Percentiles rank a stretch among this genome's conserved stretches.
Conservation (phyloP, 2,329 filamentous ascomycete species). For the Juglanconis oblonga region DNA sequence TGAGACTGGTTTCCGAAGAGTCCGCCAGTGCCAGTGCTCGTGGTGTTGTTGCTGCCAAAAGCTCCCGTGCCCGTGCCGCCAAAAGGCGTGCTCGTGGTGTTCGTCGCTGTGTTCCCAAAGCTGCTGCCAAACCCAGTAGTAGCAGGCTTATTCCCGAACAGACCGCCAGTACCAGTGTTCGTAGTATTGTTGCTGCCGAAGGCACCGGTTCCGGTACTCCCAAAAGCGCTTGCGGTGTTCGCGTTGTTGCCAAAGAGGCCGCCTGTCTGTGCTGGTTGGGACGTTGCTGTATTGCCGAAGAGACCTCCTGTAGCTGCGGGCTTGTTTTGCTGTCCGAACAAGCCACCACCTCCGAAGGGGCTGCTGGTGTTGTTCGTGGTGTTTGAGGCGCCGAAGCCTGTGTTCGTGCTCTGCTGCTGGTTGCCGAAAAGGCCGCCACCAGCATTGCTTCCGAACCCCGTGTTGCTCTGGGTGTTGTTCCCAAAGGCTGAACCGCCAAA, state of each 20-base stretch:
- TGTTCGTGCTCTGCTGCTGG: conserved; percentile 33
- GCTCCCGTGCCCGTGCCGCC: conserved; percentile 19
- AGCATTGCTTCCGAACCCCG: conserved; percentile 32
- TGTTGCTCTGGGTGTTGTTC: conserved; percentile 35
- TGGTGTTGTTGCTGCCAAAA: conserved; percentile 27
- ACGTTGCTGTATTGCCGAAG: conserved; percentile 29
- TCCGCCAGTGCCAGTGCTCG: not conserved
- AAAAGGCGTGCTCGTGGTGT: not conserved
- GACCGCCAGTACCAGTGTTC: conserved; percentile 26
- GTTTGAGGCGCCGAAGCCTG: conserved; percentile 41
- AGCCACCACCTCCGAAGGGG: conserved; percentile 23
- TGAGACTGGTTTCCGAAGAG: conserved; percentile 5
- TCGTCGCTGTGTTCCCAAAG: conserved; percentile 15
- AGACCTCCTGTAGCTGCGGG: conserved; percentile 21
- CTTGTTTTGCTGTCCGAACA: conserved; percentile 37
- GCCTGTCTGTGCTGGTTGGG: conserved; percentile 24
- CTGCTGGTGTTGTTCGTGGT: conserved; percentile 32
- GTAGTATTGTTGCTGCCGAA: conserved; percentile 17
- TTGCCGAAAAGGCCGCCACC: conserved; percentile 39
- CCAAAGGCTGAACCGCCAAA: conserved; percentile 50
- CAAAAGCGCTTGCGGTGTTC: conserved; percentile 28
- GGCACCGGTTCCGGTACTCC: conserved; percentile 1
- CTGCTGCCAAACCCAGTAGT: conserved; percentile 18
- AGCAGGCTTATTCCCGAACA: conserved; percentile 26
- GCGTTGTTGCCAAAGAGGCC: conserved; percentile 30